Percentiles rank a stretch among this genome's conserved stretches.
Evolutionary conservation across 805 yeast species (phyloP).

Genomic region (Naumovozyma castellii): DNA sequence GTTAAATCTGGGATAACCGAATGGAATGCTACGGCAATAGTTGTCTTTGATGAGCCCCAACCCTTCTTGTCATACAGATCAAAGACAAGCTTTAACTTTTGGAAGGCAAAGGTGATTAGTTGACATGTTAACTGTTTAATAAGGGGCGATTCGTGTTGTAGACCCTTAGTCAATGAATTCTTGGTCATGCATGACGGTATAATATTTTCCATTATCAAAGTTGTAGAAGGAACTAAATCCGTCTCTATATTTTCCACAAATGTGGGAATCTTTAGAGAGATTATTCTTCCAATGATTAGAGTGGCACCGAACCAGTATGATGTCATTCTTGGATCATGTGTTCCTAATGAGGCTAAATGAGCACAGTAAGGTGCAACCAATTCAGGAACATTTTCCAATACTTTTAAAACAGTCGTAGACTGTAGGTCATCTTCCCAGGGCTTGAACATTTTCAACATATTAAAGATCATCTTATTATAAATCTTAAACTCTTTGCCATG

Average conservation of each 20-base stretch:
- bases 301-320: constrained; percentile 79
- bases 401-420: constrained; percentile 40
- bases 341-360: constrained; percentile 52
- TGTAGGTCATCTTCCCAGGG: constrained; percentile 75
- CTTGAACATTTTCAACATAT: constrained; percentile 53
- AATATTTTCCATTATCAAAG: constrained; percentile 43
- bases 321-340: constrained; percentile 69
- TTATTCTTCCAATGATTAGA: constrained; percentile 47
- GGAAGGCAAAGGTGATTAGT: constrained; percentile 43
- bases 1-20: constrained; percentile 39
- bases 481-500: constrained; percentile 47
- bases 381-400: constrained; percentile 53
- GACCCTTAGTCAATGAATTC: constrained; percentile 46
- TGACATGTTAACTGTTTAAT: constrained; percentile 59
- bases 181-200: constrained; percentile 59
- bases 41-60: constrained; percentile 33
- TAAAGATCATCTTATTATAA: constrained; percentile 58
- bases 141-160: constrained; percentile 41
- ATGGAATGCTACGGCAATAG: constrained; percentile 29
- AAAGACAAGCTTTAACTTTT: constrained; percentile 41
- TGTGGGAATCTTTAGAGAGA: constrained; percentile 48
- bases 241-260: constrained; percentile 24
- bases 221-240: constrained; percentile 28
- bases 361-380: constrained; percentile 61
- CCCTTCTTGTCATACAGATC: constrained; percentile 31